These are phyloP conservation scores for Cutaneotrichosporon cyanovorans DNA, from an alignment of 1,284 basidiomycete species.

Conservation along the genomic window DNA sequence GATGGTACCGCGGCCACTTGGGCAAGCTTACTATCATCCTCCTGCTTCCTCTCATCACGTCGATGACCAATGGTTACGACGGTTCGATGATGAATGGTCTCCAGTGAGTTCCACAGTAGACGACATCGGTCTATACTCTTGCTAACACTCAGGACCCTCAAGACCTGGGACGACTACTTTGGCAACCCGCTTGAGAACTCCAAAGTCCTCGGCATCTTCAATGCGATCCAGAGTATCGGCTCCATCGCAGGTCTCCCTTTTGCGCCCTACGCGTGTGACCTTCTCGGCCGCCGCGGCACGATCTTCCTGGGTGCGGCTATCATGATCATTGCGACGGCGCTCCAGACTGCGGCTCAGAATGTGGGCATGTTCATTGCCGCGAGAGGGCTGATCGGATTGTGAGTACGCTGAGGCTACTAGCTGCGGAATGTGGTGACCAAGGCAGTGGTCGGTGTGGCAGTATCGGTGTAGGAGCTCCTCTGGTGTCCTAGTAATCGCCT, in stretches of 20 bases:
- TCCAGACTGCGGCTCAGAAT: conserved; percentile 48
- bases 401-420: too few species aligned
- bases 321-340: conserved; percentile 19
- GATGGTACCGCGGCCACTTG: conserved; percentile 26
- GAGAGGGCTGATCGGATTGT: conserved; percentile 56
- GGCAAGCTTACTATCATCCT: conserved; percentile 25
- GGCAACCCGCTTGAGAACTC: conserved; percentile 4
- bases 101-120: background rate
- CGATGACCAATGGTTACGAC: conserved; percentile 23
- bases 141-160: conserved; percentile 4
- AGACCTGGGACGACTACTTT: conserved; percentile 10
- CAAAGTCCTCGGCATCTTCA: conserved; percentile 21
- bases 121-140: too few species aligned
- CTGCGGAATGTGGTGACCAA: too few species aligned
- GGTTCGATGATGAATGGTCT: conserved; percentile 25
- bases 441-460: too few species aligned
- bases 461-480: too few species aligned
- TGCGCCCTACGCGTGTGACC: conserved; percentile 26
- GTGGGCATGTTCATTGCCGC: conserved; percentile 59
- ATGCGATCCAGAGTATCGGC: conserved; percentile 28
- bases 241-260: conserved; percentile 22
- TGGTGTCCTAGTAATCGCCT: too few species aligned
- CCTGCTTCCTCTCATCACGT: conserved; percentile 28
- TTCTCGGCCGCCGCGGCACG: conserved; percentile 37
- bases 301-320: conserved; percentile 23